Evolutionary conservation across 352 stramenopile genomes (phyloP).

Genomic region (Phytophthora chlamydospora): DNA sequence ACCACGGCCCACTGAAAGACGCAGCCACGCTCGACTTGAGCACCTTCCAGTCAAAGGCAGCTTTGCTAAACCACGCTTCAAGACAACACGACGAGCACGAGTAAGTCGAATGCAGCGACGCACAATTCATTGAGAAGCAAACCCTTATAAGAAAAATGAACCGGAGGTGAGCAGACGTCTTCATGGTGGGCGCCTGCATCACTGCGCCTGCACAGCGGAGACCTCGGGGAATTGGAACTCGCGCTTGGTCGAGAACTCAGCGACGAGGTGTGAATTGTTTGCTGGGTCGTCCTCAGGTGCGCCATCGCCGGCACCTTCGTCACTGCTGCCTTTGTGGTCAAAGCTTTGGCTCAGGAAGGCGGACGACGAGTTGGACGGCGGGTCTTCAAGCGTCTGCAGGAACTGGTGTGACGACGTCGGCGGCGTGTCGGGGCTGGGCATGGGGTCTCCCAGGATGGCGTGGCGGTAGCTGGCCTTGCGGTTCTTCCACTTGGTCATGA

Average conservation of each 20-base stretch:
- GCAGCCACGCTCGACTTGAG: conserved; percentile 57
- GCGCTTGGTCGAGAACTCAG: conserved; percentile 52
- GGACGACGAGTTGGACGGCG: conserved; percentile 60
- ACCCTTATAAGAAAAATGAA: conserved; percentile 33
- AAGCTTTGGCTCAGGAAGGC: conserved; percentile 70
- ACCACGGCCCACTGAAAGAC: conserved; percentile 59
- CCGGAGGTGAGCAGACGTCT: conserved; percentile 1
- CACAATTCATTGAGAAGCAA: conserved; percentile 24
- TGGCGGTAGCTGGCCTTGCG: conserved; percentile 81
- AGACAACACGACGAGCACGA: not conserved
- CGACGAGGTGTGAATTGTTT: conserved; percentile 53
- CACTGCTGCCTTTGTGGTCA: conserved; percentile 40
- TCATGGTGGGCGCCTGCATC: not conserved
- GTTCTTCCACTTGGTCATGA: conserved; percentile 88
- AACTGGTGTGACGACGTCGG: conserved; percentile 58
- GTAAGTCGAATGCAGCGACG: conserved; percentile 13
- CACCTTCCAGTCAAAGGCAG: conserved; percentile 33
- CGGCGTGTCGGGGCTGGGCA: conserved; percentile 46
- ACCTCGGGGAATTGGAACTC: conserved; percentile 20
- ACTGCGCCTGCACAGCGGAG: conserved; percentile 25
- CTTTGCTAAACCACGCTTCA: conserved; percentile 2
- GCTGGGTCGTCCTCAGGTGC: conserved; percentile 60
- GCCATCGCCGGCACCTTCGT: conserved; percentile 35
- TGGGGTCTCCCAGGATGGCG: conserved; percentile 70
- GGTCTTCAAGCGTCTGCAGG: conserved; percentile 55